Percentiles rank a stretch among this genome's conserved stretches.
phyloP scores from a whole-genome alignment of 2,329 filamentous ascomycete genomes.

The Aureobasidium leucospermi region DNA sequence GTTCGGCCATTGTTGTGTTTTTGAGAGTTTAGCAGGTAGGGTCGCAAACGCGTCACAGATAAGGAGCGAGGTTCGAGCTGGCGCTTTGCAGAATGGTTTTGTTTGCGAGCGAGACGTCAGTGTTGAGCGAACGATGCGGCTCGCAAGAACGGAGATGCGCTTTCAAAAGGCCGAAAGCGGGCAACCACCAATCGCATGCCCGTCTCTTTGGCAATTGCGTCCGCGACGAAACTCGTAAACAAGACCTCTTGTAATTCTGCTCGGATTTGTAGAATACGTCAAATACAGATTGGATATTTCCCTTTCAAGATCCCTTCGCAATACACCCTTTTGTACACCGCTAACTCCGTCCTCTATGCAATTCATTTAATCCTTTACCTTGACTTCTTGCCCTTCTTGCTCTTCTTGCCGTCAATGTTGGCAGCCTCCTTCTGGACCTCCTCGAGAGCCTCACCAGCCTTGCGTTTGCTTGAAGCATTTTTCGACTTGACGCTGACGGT shows the following conservation, averaged over 20 bases:
- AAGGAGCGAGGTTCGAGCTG: too few relatives aligned
- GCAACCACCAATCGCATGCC: not conserved
- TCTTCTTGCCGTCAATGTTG: slow-evolving; percentile 19
- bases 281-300: slow-evolving; percentile 4
- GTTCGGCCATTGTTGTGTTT: slow-evolving; percentile 3
- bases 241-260: not conserved
- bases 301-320: not conserved
- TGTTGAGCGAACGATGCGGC: not conserved
- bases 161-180: not conserved
- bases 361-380: not conserved
- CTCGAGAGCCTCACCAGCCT: slow-evolving; percentile 30
- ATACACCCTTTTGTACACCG: slow-evolving; percentile 1
- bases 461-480: slow-evolving; percentile 27
- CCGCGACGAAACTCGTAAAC: too few relatives aligned
- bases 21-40: too few relatives aligned
- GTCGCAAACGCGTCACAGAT: too few relatives aligned
- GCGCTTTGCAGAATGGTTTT: not conserved
- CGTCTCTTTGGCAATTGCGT: not conserved
- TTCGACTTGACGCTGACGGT: slow-evolving; percentile 61
- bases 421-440: slow-evolving; percentile 30
- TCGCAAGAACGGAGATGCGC: not conserved
- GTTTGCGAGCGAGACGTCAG: not conserved
- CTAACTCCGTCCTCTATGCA: slow-evolving; percentile 9
- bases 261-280: not conserved
- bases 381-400: slow-evolving; percentile 27